phyloP scores from a whole-genome alignment of 2,329 filamentous ascomycete genomes.

The Talaromyces piceae region DNA sequence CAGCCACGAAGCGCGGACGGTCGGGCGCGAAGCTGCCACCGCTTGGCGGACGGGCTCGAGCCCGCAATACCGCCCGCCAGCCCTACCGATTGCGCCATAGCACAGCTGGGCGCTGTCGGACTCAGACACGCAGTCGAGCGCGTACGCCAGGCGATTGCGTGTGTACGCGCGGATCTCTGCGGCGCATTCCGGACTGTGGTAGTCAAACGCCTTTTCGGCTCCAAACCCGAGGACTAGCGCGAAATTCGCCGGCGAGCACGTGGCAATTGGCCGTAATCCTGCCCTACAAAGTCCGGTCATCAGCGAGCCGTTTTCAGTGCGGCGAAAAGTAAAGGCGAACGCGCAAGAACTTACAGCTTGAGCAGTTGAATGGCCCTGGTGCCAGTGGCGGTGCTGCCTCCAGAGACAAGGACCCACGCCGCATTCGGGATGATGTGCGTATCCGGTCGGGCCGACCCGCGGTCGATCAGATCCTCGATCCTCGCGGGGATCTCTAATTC shows the following conservation, averaged over 20 bases:
- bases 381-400: constrained; percentile 40
- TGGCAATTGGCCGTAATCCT: constrained; percentile 28
- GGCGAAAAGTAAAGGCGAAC: not conserved
- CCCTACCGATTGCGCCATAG: constrained; percentile 3
- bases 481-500: not conserved
- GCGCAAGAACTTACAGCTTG: constrained; percentile 19
- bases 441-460: too few species aligned
- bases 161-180: constrained; percentile 34
- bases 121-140: constrained; percentile 39
- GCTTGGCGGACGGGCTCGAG: not conserved
- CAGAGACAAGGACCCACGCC: constrained; percentile 32
- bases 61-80: not conserved
- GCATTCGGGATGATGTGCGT: too few species aligned
- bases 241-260: constrained; percentile 27
- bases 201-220: constrained; percentile 33
- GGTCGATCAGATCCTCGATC: too few species aligned
- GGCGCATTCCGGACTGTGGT: constrained; percentile 29
- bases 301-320: constrained; percentile 19
- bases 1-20: constrained; percentile 22
- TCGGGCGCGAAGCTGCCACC: not conserved
- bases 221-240: constrained; percentile 27
- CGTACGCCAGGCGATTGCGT: constrained; percentile 28
- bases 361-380: constrained; percentile 40
- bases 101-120: constrained; percentile 28
- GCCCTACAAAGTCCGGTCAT: constrained; percentile 19